These are phyloP conservation scores for Penstemon davidsonii DNA, from an alignment of 257 asterid species.

Conservation along the genomic window DNA sequence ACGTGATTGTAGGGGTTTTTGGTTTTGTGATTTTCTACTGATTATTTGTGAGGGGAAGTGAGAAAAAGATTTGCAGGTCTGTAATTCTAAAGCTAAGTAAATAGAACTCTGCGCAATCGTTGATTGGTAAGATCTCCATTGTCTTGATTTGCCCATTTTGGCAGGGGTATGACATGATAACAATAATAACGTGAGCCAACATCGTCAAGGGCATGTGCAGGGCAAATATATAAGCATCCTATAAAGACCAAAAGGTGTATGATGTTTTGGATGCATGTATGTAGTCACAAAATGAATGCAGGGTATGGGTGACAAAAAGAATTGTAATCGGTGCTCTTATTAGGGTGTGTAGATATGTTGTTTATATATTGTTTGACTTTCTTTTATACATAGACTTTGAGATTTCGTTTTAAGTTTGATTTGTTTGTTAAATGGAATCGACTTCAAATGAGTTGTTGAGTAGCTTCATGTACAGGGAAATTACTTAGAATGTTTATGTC, in stretches of 20 bases:
- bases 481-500: too few relatives aligned
- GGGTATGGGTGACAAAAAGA: too few relatives aligned
- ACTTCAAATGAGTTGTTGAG: too few relatives aligned
- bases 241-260: background rate
- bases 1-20: slow-evolving; percentile 5
- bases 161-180: slow-evolving; percentile 7
- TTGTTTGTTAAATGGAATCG: too few relatives aligned
- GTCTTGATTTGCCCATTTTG: slow-evolving; percentile 1
- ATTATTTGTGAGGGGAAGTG: slow-evolving; percentile 8
- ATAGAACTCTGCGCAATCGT: slow-evolving; percentile 9
- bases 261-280: too few relatives aligned
- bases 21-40: slow-evolving; percentile 18
- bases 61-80: slow-evolving; percentile 4
- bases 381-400: too few relatives aligned
- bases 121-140: background rate
- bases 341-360: too few relatives aligned
- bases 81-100: slow-evolving; percentile 21
- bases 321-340: too few relatives aligned
- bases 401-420: too few relatives aligned
- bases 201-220: background rate
- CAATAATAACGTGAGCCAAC: slow-evolving; percentile 5
- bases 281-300: too few relatives aligned
- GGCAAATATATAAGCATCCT: background rate
- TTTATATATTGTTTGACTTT: too few relatives aligned
- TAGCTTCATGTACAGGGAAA: too few relatives aligned